phyloP scores from a whole-genome alignment of 1,284 basidiomycete species.

The Puccinia polysora region DNA sequence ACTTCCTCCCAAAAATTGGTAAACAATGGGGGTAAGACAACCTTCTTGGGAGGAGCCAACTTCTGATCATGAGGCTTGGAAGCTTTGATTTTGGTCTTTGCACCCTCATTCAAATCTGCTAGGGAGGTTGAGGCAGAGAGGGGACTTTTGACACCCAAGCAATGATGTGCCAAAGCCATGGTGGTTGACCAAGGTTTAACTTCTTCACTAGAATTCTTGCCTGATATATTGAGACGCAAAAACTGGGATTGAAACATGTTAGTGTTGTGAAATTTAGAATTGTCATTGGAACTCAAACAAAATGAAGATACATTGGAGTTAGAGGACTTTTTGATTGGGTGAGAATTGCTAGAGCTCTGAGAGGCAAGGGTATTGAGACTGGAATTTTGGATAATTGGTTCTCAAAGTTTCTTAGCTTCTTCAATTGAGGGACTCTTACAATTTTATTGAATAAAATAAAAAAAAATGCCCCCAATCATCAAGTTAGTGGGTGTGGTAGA shows the following conservation, averaged over 20 bases:
- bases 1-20: conserved; percentile 38
- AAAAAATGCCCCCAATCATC: no score
- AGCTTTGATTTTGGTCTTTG: not conserved
- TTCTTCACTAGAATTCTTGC: conserved; percentile 25
- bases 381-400: conserved; percentile 33
- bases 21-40: conserved; percentile 27
- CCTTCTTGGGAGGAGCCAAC: conserved; percentile 11
- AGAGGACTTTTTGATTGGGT: conserved; percentile 9
- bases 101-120: conserved; percentile 3
- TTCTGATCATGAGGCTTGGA: not conserved
- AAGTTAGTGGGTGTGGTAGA: no score
- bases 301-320: conserved; percentile 10
- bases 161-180: conserved; percentile 5
- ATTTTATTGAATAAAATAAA: no score
- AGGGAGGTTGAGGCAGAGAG: conserved; percentile 41
- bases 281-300: conserved; percentile 34
- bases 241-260: conserved; percentile 18
- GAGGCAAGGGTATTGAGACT: conserved; percentile 33
- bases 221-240: conserved; percentile 13
- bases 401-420: conserved; percentile 38
- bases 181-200: not conserved
- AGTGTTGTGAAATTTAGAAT: conserved; percentile 3
- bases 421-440: conserved; percentile 40
- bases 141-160: conserved; percentile 26
- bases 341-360: conserved; percentile 7